Evolutionary conservation across 495 filamentous ascomycete species (phyloP), one percentile per base, ranked within the genome.

Genomic region (Penicillium lividum): DNA sequence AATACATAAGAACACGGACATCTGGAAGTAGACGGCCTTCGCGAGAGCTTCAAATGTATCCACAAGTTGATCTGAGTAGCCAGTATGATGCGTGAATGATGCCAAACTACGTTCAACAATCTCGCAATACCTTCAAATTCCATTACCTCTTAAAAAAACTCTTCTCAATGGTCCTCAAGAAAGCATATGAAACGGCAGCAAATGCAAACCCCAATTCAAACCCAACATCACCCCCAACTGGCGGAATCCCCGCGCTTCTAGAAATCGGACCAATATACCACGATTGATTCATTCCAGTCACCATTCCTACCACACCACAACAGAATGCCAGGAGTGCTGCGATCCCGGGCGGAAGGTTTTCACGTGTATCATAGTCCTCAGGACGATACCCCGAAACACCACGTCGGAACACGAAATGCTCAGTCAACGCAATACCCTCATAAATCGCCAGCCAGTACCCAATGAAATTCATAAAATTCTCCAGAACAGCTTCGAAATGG

Each of bases 371-470:
- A 79, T 82, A 85, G 33, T 71, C 77, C 15, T 70, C 73, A 5
- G 72, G 64, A 15, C 77, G 74, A 50, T 83, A 84, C 6, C 68
- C 64, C 2, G 62, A 61, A 36, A 60, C 61, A 6, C 59, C 66
- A 11, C 57, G 50, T 4, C 80, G 69, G 31, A 83, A 82, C 18
- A 77, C 60, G 9, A 79, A 64, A 50, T 82, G 79, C 60, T 85
- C 82, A 3, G 72, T 72, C 4, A 80, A 30, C 5, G 82, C 67
- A 15, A 84, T 73, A 0, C 72, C 77, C 34, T 82, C 67, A 51
- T 82, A 85, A 0, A 80, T 79, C 3, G 80, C 80, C 38, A 71
- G 73, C 82, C 82, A 85, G 58, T 84, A 85, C 8, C 76, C 81
- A 30, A 85, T 84, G 36, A 84, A 63, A 4, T 77, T 69, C 15